Evolutionary conservation across 2,329 filamentous ascomycete species (phyloP), one percentile per base, ranked within the genome.

Genomic region (Penicillium sp.): DNA sequence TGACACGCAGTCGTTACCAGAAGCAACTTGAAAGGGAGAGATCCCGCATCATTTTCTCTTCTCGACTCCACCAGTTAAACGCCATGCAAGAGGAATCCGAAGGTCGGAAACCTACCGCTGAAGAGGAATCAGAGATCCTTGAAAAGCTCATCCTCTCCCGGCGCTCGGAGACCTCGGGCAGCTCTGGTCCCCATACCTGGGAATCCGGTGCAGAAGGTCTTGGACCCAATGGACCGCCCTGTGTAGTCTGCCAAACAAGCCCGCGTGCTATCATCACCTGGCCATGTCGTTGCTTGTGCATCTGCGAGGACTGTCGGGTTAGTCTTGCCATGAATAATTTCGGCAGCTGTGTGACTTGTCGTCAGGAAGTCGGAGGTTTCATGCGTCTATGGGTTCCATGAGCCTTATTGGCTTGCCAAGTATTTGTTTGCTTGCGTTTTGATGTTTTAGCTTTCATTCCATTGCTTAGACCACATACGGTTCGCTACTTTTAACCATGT

Each of bases 281-380:
- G 94, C 94, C 94, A 0, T 99, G 94, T 70, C 89, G 94, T 2
- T 99, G 94, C 70, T 80, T 99, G 54, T 93, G 90, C 62, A 81
- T 97, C 11, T 97, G 94, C 70, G 94, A 99, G 71, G 94, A 97
- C 62, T 97, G 94, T 70, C 82, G 94, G 30, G 89, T 97, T 34
- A 93, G 90, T 40, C 80, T 97, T 58, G 94, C 94, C 3, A 92
- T 96, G 85, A 95, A 97, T 71, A 97, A 97, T 71, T 97, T 96
- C 70, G 90, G 92, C 60, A 95, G 90, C 69, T 99, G 94, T 70
- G 92, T 97, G 36, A 97, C 93, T 67, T 97, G 94, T 72, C 83
- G 94, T 47, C 84, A 90, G 53, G 89, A 94, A 64, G 91, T 97
- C 29, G 84, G 85, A 51, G 94, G 92, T 51, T 97, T 96, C 73